phyloP scores from a whole-genome alignment of 1,139 yeast genomes.

The Candida sp. region DNA sequence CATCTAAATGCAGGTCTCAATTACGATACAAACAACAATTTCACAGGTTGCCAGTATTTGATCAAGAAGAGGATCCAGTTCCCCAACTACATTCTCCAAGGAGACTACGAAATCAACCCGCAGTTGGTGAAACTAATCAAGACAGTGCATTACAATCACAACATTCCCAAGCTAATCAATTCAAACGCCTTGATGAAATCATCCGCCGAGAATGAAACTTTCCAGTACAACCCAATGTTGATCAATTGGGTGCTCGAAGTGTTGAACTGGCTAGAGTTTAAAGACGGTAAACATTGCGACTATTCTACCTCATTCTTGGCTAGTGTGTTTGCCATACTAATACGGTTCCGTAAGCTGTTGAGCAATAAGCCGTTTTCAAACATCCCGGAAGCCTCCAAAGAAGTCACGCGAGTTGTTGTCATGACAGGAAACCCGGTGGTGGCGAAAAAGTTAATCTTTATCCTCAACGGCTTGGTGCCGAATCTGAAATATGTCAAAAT shows the following conservation, averaged over 20 bases:
- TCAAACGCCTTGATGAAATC: conserved; percentile 36
- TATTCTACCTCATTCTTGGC: conserved; percentile 37
- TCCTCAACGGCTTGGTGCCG: conserved; percentile 54
- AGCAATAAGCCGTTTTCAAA: conserved; percentile 34
- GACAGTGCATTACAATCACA: conserved; percentile 41
- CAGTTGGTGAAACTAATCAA: conserved; percentile 40
- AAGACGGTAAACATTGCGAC: conserved; percentile 44
- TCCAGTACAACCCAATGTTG: conserved; percentile 27
- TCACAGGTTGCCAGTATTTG: conserved; percentile 26
- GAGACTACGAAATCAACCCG: conserved; percentile 44
- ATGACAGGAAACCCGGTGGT: conserved; percentile 66
- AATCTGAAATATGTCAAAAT: conserved; percentile 16
- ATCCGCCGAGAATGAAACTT: conserved; percentile 14
- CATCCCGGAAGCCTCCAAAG: conserved; percentile 23
- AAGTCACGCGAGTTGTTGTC: conserved; percentile 52
- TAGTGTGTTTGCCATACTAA: conserved; percentile 46
- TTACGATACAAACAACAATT: conserved; percentile 13
- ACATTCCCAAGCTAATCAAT: conserved; percentile 51
- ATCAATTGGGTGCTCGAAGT: conserved; percentile 62
- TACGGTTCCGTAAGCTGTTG: conserved; percentile 42
- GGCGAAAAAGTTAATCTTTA: conserved; percentile 61
- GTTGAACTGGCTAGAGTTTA: conserved; percentile 64
- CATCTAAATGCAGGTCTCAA: conserved; percentile 20
- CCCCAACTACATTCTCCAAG: conserved; percentile 40
- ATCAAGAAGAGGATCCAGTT: conserved; percentile 43